A percentile compares a stretch with the other conserved stretches of the same genome.
phyloP scores from a whole-genome alignment of 164 flowering plant genomes.

The Nymphaea colorata region DNA sequence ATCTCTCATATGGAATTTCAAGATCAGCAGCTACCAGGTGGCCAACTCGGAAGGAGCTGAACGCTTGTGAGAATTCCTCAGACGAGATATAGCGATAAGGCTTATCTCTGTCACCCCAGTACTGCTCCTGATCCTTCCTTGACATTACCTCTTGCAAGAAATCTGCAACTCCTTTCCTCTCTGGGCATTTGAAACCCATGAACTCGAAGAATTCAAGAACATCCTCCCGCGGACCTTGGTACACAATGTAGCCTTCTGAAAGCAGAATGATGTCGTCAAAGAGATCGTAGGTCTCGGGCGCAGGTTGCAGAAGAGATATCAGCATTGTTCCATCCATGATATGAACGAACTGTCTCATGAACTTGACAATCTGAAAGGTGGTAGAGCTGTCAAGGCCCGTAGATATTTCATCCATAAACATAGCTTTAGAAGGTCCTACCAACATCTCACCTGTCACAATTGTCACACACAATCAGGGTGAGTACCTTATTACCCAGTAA shows the following conservation, averaged over 20 bases:
- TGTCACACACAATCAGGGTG: neutral
- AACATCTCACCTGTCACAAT: neutral
- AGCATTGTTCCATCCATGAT: conserved; percentile 1
- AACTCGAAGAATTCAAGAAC: conserved; percentile 42
- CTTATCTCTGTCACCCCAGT: conserved; percentile 21
- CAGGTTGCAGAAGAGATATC: conserved; percentile 48
- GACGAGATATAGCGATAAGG: conserved; percentile 41
- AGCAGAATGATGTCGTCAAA: conserved; percentile 51
- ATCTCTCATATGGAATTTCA: conserved; percentile 41
- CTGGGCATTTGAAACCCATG: conserved; percentile 49
- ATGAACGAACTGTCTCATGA: conserved; percentile 1
- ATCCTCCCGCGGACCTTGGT: conserved; percentile 45
- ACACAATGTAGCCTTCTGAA: conserved; percentile 43
- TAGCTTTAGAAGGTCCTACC: neutral
- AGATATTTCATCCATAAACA: conserved; percentile 2
- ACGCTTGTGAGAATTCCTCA: conserved; percentile 33
- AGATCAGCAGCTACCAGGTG: conserved; percentile 34
- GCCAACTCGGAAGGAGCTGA: conserved; percentile 43
- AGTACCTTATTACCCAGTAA: too few relatives aligned
- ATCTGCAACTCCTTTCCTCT: conserved; percentile 47
- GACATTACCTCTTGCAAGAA: conserved; percentile 51
- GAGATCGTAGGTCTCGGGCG: conserved; percentile 45
- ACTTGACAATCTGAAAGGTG: conserved; percentile 2
- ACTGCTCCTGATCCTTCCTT: conserved; percentile 37
- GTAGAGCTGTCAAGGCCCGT: conserved; percentile 1